These are phyloP conservation scores for Priceomyces castillae DNA, from an alignment of 805 yeast species.

Conservation along the genomic window DNA sequence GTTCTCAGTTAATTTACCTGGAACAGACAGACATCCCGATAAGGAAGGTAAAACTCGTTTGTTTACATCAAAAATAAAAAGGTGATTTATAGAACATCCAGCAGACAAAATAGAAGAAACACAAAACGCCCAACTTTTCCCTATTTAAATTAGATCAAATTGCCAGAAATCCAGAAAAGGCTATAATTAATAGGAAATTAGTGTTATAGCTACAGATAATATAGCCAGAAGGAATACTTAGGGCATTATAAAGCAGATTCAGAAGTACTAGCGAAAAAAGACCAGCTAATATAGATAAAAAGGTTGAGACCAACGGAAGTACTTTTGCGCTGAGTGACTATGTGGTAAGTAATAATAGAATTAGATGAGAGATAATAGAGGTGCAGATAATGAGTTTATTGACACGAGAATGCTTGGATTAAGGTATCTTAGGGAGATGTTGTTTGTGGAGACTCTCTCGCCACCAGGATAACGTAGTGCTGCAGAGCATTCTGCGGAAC, in stretches of 20 bases:
- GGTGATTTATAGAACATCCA: constrained; percentile 2
- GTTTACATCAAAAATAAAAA: constrained; percentile 3
- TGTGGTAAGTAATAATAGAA: constrained; percentile 5
- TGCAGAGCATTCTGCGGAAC: background rate
- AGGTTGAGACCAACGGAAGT: background rate
- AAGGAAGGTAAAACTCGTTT: constrained; percentile 3
- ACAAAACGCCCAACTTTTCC: constrained; percentile 6
- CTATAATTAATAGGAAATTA: background rate
- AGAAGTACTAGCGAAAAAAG: background rate
- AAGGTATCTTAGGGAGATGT: too few species aligned
- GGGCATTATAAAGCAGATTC: background rate
- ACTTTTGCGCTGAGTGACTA: constrained; percentile 2
- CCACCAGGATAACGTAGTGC: background rate
- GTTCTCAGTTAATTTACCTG: background rate
- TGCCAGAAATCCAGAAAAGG: constrained; percentile 1
- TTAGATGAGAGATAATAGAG: background rate
- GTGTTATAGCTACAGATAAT: background rate
- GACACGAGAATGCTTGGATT: too few species aligned
- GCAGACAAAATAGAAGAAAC: constrained; percentile 5
- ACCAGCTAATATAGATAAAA: background rate
- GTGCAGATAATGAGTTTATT: too few species aligned
- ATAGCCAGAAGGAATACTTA: background rate
- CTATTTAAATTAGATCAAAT: constrained; percentile 3
- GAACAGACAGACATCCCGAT: background rate
- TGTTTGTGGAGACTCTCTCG: too few species aligned